phyloP scores from a whole-genome alignment of 305 asterid genomes.

The Rubia peregrina region DNA sequence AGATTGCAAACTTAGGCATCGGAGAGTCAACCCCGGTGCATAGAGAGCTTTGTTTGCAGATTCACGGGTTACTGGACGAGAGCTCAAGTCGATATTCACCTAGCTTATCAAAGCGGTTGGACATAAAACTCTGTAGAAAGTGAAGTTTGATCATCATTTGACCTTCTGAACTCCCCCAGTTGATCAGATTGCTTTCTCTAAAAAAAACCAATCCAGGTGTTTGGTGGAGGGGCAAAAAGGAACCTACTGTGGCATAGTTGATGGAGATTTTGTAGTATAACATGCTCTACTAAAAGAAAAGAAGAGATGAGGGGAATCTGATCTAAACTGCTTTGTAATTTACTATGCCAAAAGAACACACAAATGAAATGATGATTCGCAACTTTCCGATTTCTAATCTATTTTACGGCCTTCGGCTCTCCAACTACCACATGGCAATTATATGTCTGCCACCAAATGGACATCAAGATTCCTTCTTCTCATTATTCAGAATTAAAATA shows the following conservation, averaged over 20 bases:
- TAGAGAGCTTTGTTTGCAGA: too few species aligned
- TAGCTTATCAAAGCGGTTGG: too few species aligned
- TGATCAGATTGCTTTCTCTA: background rate
- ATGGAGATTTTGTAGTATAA: slow-evolving; percentile 7
- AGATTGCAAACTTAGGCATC: too few species aligned
- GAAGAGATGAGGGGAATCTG: slow-evolving; percentile 39
- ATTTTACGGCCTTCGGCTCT: slow-evolving; percentile 22
- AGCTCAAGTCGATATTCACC: too few species aligned
- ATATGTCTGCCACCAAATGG: slow-evolving; percentile 70
- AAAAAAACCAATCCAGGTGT: background rate
- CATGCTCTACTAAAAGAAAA: slow-evolving; percentile 4
- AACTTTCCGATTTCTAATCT: slow-evolving; percentile 15
- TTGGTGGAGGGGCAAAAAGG: slow-evolving; percentile 3
- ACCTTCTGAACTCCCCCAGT: background rate
- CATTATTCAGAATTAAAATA: background rate
- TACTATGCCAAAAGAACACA: slow-evolving; percentile 9
- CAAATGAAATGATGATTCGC: slow-evolving; percentile 17
- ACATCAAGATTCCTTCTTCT: slow-evolving; percentile 48
- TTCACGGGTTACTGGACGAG: too few species aligned
- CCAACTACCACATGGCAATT: slow-evolving; percentile 49
- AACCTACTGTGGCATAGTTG: background rate
- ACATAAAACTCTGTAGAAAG: too few species aligned
- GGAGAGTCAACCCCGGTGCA: too few species aligned
- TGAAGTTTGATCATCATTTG: slow-evolving; percentile 5
- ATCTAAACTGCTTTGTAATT: slow-evolving; percentile 26